A percentile compares a stretch with the other conserved stretches of the same genome.
Evolutionary conservation across 2,329 filamentous ascomycete genomes (phyloP).

Genomic region (Coniochaeta sp.): DNA sequence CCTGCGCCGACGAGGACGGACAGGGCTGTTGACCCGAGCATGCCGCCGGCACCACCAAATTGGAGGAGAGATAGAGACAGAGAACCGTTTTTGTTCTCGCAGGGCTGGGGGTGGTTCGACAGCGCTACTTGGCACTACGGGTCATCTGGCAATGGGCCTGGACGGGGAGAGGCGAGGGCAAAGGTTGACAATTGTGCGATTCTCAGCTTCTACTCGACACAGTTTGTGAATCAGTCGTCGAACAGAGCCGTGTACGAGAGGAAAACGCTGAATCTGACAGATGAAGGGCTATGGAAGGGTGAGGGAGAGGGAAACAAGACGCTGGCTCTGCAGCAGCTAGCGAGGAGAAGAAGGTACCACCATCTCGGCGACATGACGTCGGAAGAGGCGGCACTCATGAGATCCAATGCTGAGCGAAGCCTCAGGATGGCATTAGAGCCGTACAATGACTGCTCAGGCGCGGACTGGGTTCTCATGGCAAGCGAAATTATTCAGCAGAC

Average conservation of each 20-base stretch:
- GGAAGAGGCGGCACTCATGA: constrained; percentile 26
- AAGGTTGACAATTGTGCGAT: constrained; percentile 32
- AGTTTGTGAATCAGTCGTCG: constrained; percentile 20
- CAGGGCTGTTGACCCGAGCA: constrained; percentile 21
- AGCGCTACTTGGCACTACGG: constrained; percentile 35
- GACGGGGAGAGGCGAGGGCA: constrained; percentile 32
- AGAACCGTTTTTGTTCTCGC: constrained; percentile 31
- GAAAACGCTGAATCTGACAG: constrained; percentile 30
- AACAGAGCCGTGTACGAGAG: constrained; percentile 24
- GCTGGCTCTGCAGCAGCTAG: constrained; percentile 22
- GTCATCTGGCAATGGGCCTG: constrained; percentile 25
- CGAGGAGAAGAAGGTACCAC: constrained; percentile 27
- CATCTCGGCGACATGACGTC: constrained; percentile 22
- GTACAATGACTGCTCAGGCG: constrained; percentile 24
- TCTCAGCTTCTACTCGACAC: constrained; percentile 35
- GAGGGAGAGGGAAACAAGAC: constrained; percentile 13
- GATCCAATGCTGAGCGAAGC: constrained; percentile 19
- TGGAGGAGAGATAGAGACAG: constrained; percentile 19
- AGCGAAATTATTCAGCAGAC: constrained; percentile 33
- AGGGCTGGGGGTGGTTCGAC: constrained; percentile 36
- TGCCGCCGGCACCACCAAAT: constrained; percentile 26
- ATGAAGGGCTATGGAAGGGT: constrained; percentile 28
- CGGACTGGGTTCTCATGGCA: constrained; percentile 34
- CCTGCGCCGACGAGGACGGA: constrained; percentile 26
- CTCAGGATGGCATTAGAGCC: constrained; percentile 17